These are phyloP conservation scores for Morella rubra DNA, from an alignment of 306 rosid genomes.

Conservation along the genomic window DNA sequence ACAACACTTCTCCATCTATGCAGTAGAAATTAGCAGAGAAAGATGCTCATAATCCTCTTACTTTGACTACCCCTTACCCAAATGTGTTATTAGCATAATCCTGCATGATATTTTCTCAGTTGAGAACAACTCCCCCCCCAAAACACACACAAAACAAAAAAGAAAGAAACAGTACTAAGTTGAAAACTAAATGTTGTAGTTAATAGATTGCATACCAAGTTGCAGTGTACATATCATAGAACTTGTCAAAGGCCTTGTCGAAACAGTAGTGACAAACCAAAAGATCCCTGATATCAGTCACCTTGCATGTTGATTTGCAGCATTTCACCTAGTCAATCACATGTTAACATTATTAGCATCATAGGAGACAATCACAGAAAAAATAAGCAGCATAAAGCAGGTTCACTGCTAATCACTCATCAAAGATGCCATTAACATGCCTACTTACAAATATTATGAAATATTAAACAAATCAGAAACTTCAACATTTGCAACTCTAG, in stretches of 20 bases:
- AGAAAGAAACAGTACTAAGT: neutral
- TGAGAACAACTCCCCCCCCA: too few relatives aligned
- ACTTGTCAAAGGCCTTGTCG: slow-evolving; percentile 79
- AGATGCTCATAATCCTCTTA: neutral
- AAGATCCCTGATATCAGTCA: slow-evolving; percentile 74
- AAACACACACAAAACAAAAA: neutral
- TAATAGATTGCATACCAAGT: slow-evolving; percentile 55
- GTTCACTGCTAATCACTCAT: neutral
- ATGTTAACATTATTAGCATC: slow-evolving; percentile 23
- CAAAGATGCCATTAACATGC: neutral
- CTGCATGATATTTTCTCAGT: neutral
- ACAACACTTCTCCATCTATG: neutral
- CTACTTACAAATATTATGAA: neutral
- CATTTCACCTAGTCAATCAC: slow-evolving; percentile 65
- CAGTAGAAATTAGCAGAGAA: neutral
- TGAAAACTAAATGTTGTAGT: neutral
- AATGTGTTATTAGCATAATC: too few relatives aligned
- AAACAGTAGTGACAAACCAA: slow-evolving; percentile 80
- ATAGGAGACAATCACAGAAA: slow-evolving; percentile 21
- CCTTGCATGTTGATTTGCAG: slow-evolving; percentile 84
- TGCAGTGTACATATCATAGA: slow-evolving; percentile 86
- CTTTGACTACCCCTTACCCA: too few relatives aligned
- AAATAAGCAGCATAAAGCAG: neutral
- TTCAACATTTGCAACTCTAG: neutral
- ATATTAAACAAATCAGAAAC: neutral